phyloP scores from a whole-genome alignment of 495 filamentous ascomycete genomes.

The Oleoguttula mirabilis region DNA sequence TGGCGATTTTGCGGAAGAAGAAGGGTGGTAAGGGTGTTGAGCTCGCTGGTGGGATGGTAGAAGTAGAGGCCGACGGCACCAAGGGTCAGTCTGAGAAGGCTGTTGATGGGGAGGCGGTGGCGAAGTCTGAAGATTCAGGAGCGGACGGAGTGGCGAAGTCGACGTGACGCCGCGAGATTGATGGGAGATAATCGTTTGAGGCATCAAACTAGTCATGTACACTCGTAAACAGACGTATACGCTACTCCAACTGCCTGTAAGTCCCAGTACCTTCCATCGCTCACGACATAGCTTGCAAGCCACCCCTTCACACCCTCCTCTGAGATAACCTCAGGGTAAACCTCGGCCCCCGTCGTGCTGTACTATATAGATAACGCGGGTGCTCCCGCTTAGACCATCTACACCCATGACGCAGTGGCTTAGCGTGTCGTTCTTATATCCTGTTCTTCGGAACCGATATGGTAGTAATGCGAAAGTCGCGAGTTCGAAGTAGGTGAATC shows the following conservation, averaged over 20 bases:
- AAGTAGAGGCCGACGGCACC: background rate
- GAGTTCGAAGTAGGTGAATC: slow-evolving; percentile 7
- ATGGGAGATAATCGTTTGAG: too few species aligned
- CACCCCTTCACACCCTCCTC: too few species aligned
- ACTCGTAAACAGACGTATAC: too few species aligned
- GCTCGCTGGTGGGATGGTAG: slow-evolving; percentile 18
- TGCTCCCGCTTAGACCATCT: background rate
- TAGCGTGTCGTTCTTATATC: slow-evolving; percentile 20
- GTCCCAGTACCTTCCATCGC: too few species aligned
- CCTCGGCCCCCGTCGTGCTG: too few species aligned
- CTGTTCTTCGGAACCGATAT: slow-evolving; percentile 8
- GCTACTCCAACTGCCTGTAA: too few species aligned
- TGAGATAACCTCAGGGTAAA: too few species aligned
- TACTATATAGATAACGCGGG: slow-evolving; percentile 4
- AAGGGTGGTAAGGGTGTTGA: too few species aligned
- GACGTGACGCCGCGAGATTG: too few species aligned
- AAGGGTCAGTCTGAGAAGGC: background rate
- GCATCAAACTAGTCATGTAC: too few species aligned
- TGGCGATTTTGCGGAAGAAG: slow-evolving; percentile 52
- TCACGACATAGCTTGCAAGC: too few species aligned
- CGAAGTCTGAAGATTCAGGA: background rate
- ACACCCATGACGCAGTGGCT: slow-evolving; percentile 18
- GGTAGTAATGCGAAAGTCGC: slow-evolving; percentile 17
- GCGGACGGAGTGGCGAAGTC: too few species aligned
- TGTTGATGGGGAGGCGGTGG: background rate